phyloP scores from a whole-genome alignment of 805 yeast genomes.

The Candida michaelii region DNA sequence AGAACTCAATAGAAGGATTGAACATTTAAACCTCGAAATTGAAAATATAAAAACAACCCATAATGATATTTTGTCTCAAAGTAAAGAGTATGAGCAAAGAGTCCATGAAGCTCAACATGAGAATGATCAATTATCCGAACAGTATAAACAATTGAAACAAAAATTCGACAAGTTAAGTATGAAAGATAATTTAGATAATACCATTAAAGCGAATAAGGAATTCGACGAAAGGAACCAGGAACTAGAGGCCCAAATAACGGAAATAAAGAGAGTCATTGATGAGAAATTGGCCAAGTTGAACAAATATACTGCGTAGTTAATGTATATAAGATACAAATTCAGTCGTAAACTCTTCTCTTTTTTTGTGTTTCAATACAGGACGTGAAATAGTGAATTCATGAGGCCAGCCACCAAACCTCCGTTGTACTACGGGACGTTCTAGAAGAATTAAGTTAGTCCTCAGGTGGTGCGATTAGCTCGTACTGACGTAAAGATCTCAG shows the following conservation, averaged over 20 bases:
- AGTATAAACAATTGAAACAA: conserved; percentile 19
- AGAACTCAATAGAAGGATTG: conserved; percentile 28
- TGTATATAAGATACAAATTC: background rate
- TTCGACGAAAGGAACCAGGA: conserved; percentile 33
- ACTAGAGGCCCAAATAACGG: conserved; percentile 33
- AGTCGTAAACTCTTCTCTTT: too few species aligned
- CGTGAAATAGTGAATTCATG: too few species aligned
- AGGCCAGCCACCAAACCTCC: too few species aligned
- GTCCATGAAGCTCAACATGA: conserved; percentile 21
- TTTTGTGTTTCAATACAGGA: too few species aligned
- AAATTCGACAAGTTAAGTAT: conserved; percentile 33
- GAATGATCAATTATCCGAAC: conserved; percentile 17
- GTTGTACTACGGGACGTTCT: too few species aligned
- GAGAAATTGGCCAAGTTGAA: conserved; percentile 26
- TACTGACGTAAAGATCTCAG: too few species aligned
- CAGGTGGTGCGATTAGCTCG: too few species aligned
- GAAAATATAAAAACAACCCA: conserved; percentile 34
- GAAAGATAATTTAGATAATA: conserved; percentile 38
- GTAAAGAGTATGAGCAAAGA: conserved; percentile 23
- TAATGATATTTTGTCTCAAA: conserved; percentile 36
- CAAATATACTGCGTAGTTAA: conserved; percentile 2
- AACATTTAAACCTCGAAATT: conserved; percentile 27
- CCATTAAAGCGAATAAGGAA: conserved; percentile 41
- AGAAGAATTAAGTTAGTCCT: too few species aligned
- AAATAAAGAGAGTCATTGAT: conserved; percentile 24